Evolutionary conservation across 331 rosid species (phyloP), one percentile per base, ranked within the genome.

Genomic region (Rhamnella rubrinervis): DNA sequence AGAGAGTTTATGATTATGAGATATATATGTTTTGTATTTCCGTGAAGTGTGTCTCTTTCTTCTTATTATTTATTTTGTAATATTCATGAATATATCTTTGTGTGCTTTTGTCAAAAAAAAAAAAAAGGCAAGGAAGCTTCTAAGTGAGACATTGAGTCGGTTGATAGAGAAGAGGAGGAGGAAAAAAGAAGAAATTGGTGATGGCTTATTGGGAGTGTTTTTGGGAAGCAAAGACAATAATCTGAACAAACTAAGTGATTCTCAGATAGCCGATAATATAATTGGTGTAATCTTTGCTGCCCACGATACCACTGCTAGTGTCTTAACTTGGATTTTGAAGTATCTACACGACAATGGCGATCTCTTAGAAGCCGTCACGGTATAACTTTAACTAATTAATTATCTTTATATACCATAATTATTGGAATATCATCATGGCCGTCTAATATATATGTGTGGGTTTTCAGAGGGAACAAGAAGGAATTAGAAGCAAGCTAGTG

Each of bases 281-380:
- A 88, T 93, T 35, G 98, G 98, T 16, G 93, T 93, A 0, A 88
- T 93, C 11, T 93, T 93, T 80, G 98, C 98, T 1, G 98, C 98
- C 28, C 98, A 93, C 51, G 98, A 93, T 39, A 93, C 98, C 23
- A 93, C 98, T 6, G 98, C 98, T 0, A 90, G 96, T 63, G 92
- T 77, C 35, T 80, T 93, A 10, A 90, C 98, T 13, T 93, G 98
- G 98, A 58, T 84, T 71, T 77, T 93, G 0, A 93, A 93, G 78
- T 88, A 90, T 71, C 73, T 93, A 66, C 96, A 88, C 66, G 98
- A 93, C 60, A 77, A 93, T 63, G 14, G 16, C 50, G 61, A 63
- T 31, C 85, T 88, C 70, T 85, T 90, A 18, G 86, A 90, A 63
- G 78, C 85, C 40, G 92, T 93, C n/a, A 83, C 82, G 75, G 96